Evolutionary conservation across 306 rosid species (phyloP).

Genomic region (Pyrus betulifolia): DNA sequence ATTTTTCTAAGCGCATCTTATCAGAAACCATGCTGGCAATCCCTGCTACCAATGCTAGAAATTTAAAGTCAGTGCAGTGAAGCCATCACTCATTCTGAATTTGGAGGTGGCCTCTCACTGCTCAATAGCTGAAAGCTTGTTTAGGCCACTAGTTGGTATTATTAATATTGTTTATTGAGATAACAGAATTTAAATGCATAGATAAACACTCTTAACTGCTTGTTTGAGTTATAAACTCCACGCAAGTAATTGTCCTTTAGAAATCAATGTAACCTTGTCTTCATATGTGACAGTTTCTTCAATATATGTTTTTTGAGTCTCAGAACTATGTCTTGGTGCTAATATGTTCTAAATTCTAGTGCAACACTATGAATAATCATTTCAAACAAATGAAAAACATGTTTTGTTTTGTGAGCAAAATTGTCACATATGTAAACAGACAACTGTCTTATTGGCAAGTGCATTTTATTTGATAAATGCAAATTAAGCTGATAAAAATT

Average conservation of each 20-base stretch:
- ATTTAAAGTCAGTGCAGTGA: conserved; percentile 6
- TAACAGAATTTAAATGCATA: fast-evolving
- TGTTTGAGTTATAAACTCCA: background rate
- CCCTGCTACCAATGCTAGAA: conserved; percentile 6
- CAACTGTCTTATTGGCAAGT: background rate
- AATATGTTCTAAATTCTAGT: background rate
- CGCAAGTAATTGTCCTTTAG: too few relatives aligned
- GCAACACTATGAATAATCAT: background rate
- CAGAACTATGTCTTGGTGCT: background rate
- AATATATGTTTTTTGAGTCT: background rate
- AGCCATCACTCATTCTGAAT: conserved; percentile 5
- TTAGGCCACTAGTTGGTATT: background rate
- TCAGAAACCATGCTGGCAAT: conserved; percentile 9
- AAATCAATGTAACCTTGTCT: background rate
- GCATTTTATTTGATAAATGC: background rate
- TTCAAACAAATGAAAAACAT: background rate
- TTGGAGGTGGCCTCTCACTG: conserved; percentile 1
- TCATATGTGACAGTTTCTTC: background rate
- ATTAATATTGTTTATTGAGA: background rate
- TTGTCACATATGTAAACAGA: background rate
- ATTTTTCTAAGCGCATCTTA: conserved; percentile 9
- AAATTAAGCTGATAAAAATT: background rate
- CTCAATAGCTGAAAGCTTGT: background rate
- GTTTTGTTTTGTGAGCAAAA: background rate
- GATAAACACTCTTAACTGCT: background rate